A percentile compares a stretch with the other conserved stretches of the same genome.
Conservation (phyloP, 441 rosid genomes). For the Aleurites moluccanus region DNA sequence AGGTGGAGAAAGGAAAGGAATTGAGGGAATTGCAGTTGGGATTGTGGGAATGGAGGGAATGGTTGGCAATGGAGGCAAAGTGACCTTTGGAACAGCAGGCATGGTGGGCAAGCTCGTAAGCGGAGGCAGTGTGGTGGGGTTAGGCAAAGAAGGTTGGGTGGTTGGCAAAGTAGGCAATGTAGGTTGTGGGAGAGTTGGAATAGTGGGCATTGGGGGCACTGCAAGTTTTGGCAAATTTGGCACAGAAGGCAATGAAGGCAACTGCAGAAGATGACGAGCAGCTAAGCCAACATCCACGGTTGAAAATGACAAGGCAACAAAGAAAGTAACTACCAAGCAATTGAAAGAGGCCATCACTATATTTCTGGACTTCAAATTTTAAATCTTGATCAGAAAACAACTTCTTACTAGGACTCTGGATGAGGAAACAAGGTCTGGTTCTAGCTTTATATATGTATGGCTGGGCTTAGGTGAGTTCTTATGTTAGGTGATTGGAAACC, state of each 20-base stretch:
- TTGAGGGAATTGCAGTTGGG: too few relatives aligned
- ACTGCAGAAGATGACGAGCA: slow-evolving; percentile 35
- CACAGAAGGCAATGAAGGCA: slow-evolving; percentile 9
- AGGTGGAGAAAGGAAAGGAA: slow-evolving; percentile 8
- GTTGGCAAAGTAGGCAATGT: slow-evolving; percentile 26
- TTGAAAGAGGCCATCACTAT: background rate
- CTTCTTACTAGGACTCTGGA: background rate
- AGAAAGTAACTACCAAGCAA: slow-evolving; percentile 16
- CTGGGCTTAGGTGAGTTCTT: too few relatives aligned
- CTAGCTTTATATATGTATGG: too few relatives aligned
- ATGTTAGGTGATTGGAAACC: too few relatives aligned
- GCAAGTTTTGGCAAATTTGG: too few relatives aligned
- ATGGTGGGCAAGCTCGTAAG: too few relatives aligned
- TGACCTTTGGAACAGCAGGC: slow-evolving; percentile 20
- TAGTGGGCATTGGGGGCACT: slow-evolving; percentile 28
- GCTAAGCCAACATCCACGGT: slow-evolving; percentile 23
- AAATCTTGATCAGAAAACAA: too few relatives aligned
- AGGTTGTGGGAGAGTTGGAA: slow-evolving; percentile 31
- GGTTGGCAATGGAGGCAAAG: slow-evolving; percentile 28
- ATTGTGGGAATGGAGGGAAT: slow-evolving; percentile 25
- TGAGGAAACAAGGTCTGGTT: background rate
- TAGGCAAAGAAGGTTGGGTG: too few relatives aligned
- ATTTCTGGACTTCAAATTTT: too few relatives aligned
- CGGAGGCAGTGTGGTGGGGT: too few relatives aligned
- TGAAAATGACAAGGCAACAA: too few relatives aligned